Evolutionary conservation across 2,329 filamentous ascomycete species (phyloP).

Genomic region (Daldinia sp.): DNA sequence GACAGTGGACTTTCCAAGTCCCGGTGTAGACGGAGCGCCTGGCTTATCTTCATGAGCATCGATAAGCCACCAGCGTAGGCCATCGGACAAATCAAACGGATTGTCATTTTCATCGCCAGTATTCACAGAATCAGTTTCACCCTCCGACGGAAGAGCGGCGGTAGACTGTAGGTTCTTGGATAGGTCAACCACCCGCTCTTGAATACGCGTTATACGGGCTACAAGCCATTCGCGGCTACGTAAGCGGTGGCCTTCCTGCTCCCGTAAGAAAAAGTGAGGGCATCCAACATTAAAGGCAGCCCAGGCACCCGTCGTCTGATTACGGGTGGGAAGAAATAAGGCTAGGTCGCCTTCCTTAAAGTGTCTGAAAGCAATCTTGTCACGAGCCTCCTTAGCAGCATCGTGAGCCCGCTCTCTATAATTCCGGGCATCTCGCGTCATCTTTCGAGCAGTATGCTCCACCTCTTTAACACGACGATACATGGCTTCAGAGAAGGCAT

Average conservation of each 20-base stretch:
- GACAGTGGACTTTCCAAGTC: conserved; percentile 90
- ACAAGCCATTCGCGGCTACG: conserved; percentile 94
- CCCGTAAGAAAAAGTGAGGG: conserved; percentile 95
- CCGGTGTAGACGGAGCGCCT: conserved; percentile 90
- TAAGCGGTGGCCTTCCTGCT: conserved; percentile 89
- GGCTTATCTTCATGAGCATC: conserved; percentile 95
- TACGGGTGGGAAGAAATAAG: conserved; percentile 91
- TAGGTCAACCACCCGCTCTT: conserved; percentile 93
- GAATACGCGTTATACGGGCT: conserved; percentile 88
- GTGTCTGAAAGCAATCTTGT: conserved; percentile 94
- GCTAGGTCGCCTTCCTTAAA: conserved; percentile 98
- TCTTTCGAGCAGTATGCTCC: conserved; percentile 92
- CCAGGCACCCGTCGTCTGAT: conserved; percentile 95
- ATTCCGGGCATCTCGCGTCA: conserved; percentile 86
- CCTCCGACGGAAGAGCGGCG: conserved; percentile 52
- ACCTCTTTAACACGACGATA: conserved; percentile 93
- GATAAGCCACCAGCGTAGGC: conserved; percentile 94
- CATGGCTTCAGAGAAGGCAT: conserved; percentile 85
- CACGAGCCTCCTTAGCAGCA: conserved; percentile 85
- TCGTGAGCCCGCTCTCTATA: conserved; percentile 89
- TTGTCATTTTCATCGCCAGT: conserved; percentile 87
- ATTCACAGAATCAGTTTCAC: conserved; percentile 64
- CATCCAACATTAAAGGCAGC: conserved; percentile 98
- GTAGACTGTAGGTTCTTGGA: conserved; percentile 75
- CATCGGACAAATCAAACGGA: conserved; percentile 95